phyloP scores from a whole-genome alignment of 257 asterid genomes.

The Scutellaria galericulata region DNA sequence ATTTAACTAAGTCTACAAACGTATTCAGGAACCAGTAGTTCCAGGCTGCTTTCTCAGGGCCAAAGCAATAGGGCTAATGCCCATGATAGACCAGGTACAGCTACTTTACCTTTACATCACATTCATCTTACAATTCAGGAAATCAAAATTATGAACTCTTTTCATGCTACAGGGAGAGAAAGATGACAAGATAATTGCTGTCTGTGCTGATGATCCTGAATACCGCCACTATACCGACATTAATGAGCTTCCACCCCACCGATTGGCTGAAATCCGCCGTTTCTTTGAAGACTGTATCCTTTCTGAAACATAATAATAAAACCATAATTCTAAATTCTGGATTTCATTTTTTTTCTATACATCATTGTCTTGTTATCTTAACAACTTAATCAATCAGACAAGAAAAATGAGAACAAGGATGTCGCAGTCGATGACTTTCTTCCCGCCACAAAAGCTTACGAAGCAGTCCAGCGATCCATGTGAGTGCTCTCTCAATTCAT shows the following conservation, averaged over 20 bases:
- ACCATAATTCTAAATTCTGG: conserved; percentile 24
- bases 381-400: conserved; percentile 54
- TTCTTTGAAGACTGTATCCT: conserved; percentile 97
- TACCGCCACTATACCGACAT: conserved; percentile 80
- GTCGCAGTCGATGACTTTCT: conserved; percentile 84
- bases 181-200: conserved; percentile 98
- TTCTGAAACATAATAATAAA: neutral
- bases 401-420: conserved; percentile 95
- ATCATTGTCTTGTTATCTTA: conserved; percentile 39
- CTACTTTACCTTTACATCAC: neutral
- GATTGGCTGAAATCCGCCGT: conserved; percentile 91
- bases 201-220: conserved; percentile 95
- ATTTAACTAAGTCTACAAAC: conserved; percentile 11
- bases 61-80: conserved; percentile 97
- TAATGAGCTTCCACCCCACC: conserved; percentile 91
- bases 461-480: conserved; percentile 86
- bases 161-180: conserved; percentile 69
- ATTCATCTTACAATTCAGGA: conserved; percentile 9
- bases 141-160: conserved; percentile 17
- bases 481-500: conserved; percentile 44
- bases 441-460: conserved; percentile 70
- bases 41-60: conserved; percentile 98
- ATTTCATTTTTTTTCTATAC: neutral
- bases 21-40: conserved; percentile 83
- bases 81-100: conserved; percentile 95